Conservation (phyloP, 441 rosid species). For the Capsella rubella region DNA sequence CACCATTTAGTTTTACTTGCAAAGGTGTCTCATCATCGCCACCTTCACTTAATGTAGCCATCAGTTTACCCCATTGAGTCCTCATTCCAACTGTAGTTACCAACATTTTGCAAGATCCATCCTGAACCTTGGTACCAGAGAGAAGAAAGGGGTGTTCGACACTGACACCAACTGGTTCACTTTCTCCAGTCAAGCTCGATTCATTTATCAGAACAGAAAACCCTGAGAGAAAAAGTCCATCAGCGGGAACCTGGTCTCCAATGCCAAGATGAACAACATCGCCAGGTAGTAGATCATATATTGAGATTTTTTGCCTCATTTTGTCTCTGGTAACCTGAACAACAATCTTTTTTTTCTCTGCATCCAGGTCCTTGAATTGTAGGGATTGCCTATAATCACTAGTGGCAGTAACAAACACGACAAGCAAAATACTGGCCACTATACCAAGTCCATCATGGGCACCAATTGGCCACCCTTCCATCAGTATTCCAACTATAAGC, state of each 20-base stretch:
- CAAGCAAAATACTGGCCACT: constrained; percentile 76
- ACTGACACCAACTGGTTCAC: constrained; percentile 64
- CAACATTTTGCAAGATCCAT: constrained; percentile 80
- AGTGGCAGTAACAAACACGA: constrained; percentile 79
- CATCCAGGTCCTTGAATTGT: constrained; percentile 80
- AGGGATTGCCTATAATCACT: constrained; percentile 82
- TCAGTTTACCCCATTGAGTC: constrained; percentile 83
- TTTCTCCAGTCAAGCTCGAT: constrained; percentile 80
- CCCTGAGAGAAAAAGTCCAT: constrained; percentile 77
- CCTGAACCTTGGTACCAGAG: constrained; percentile 78
- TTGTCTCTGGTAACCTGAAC: constrained; percentile 75
- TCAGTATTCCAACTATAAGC: constrained; percentile 68
- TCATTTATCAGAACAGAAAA: constrained; percentile 72
- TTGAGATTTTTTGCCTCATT: constrained; percentile 68
- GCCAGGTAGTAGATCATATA: constrained; percentile 72
- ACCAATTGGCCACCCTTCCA: constrained; percentile 86
- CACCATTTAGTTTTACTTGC: constrained; percentile 83
- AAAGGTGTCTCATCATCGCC: constrained; percentile 85
- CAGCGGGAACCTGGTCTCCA: constrained; percentile 84
- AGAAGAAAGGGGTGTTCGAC: constrained; percentile 69
- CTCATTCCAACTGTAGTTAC: constrained; percentile 82
- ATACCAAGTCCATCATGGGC: constrained; percentile 87
- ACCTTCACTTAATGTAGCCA: constrained; percentile 82
- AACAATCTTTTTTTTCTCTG: constrained; percentile 73
- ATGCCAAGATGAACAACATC: constrained; percentile 77